Percentiles rank a stretch among this genome's conserved stretches.
Conservation (phyloP, 1,284 basidiomycete genomes). For the Papiliotrema nemorosa region DNA sequence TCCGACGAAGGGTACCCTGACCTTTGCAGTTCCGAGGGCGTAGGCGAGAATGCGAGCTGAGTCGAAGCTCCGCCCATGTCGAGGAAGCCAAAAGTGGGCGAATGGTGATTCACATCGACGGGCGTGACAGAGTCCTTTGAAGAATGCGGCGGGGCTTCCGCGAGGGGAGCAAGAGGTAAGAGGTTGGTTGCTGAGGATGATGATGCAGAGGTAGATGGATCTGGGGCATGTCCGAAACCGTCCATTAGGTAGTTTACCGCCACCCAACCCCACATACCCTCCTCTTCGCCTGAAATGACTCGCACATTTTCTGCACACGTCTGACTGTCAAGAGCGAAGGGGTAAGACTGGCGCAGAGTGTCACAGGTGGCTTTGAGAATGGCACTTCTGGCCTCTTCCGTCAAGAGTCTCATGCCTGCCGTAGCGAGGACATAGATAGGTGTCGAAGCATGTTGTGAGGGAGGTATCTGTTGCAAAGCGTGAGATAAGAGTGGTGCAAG, state of each 20-base stretch:
- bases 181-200: constrained; percentile 15
- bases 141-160: constrained; percentile 32
- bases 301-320: constrained; percentile 86
- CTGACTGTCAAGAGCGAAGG: constrained; percentile 47
- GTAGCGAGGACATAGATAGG: constrained; percentile 94
- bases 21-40: constrained; percentile 56
- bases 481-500: constrained; percentile 78
- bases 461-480: constrained; percentile 78
- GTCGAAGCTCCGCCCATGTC: constrained; percentile 99
- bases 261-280: constrained; percentile 98
- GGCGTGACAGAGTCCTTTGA: constrained; percentile 32
- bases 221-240: constrained; percentile 66
- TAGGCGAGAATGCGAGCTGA: constrained; percentile 87
- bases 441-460: constrained; percentile 73
- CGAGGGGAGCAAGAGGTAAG: constrained; percentile 38
- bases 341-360: constrained; percentile 68
- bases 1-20: constrained; percentile 53
- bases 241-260: constrained; percentile 99
- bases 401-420: constrained; percentile 90
- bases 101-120: constrained; percentile 48
- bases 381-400: constrained; percentile 63
- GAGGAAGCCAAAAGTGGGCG: constrained; percentile 91
- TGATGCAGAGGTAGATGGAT: constrained; percentile 5
- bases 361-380: constrained; percentile 74
- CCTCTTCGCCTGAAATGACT: constrained; percentile 96